Evolutionary conservation across 2,329 filamentous ascomycete species (phyloP).

Genomic region (Diatrype stigma): DNA sequence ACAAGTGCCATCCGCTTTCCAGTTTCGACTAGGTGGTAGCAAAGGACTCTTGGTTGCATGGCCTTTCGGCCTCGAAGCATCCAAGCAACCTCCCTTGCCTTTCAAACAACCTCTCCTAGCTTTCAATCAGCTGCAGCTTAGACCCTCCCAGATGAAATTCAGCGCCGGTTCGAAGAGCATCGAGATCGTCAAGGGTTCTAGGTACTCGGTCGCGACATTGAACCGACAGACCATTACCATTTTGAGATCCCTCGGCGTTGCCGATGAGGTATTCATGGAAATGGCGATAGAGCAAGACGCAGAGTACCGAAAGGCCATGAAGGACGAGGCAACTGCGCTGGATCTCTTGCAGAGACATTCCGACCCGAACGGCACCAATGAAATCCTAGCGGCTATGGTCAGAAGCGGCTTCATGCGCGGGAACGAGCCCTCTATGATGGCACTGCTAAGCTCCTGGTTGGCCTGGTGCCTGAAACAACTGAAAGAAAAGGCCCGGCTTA

Average conservation of each 20-base stretch:
- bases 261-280: slow-evolving; percentile 58
- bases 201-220: slow-evolving; percentile 71
- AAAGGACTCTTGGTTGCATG: slow-evolving; percentile 85
- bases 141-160: slow-evolving; percentile 88
- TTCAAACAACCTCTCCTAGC: too few relatives aligned
- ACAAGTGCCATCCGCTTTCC: slow-evolving; percentile 72
- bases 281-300: slow-evolving; percentile 66
- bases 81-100: background rate
- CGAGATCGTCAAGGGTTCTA: slow-evolving; percentile 81
- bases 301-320: slow-evolving; percentile 67
- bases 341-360: slow-evolving; percentile 68
- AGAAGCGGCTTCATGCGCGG: slow-evolving; percentile 70
- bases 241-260: slow-evolving; percentile 73
- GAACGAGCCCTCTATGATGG: slow-evolving; percentile 76
- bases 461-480: slow-evolving; percentile 85
- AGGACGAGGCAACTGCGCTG: slow-evolving; percentile 58
- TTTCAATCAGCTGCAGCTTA: slow-evolving; percentile 69
- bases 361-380: slow-evolving; percentile 79
- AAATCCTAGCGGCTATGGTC: slow-evolving; percentile 72
- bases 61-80: slow-evolving; percentile 61
- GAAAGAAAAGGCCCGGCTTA: slow-evolving; percentile 87
- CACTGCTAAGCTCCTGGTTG: slow-evolving; percentile 77
- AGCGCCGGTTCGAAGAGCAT: slow-evolving; percentile 65
- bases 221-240: slow-evolving; percentile 89
- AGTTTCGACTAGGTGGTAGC: slow-evolving; percentile 87